Conservation (phyloP, 345 rosid species). For the Aurinia saxatilis region DNA sequence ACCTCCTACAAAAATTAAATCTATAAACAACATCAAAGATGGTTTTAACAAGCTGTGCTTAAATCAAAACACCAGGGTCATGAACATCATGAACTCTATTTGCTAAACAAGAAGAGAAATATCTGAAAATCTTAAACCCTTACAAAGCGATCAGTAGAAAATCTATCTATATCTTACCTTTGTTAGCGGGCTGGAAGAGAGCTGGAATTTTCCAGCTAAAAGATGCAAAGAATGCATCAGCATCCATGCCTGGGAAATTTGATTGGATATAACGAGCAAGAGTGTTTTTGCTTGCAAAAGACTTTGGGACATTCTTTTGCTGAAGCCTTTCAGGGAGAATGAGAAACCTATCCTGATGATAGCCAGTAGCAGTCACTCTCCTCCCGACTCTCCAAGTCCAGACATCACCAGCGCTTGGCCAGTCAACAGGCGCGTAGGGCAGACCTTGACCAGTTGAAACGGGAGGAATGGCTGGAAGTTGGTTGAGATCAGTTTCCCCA, state of each 20-base stretch:
- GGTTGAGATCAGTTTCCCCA: constrained; percentile 24
- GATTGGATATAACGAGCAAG: constrained; percentile 43
- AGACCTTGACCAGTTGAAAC: constrained; percentile 25
- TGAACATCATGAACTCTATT: not conserved
- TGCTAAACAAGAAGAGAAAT: no score
- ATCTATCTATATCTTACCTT: constrained; percentile 33
- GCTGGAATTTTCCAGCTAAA: constrained; percentile 86
- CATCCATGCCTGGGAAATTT: constrained; percentile 47
- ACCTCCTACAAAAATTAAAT: not conserved
- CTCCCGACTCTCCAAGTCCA: constrained; percentile 74
- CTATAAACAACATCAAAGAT: not conserved
- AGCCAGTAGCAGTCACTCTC: constrained; percentile 47
- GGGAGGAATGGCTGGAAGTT: constrained; percentile 23
- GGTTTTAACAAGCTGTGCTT: no score
- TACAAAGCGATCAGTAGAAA: not conserved
- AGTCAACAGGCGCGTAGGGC: constrained; percentile 30
- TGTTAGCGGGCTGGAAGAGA: constrained; percentile 23
- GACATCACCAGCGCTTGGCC: constrained; percentile 30
- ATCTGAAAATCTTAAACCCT: not conserved
- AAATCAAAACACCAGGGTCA: not conserved
- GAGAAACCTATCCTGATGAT: constrained; percentile 55
- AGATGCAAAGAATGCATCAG: constrained; percentile 56
- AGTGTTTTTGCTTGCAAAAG: constrained; percentile 58
- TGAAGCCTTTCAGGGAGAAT: constrained; percentile 51
- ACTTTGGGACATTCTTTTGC: constrained; percentile 8